Base-by-base conservation (phyloP, 208 protist species). In the Leishmania gerbilli region DNA sequence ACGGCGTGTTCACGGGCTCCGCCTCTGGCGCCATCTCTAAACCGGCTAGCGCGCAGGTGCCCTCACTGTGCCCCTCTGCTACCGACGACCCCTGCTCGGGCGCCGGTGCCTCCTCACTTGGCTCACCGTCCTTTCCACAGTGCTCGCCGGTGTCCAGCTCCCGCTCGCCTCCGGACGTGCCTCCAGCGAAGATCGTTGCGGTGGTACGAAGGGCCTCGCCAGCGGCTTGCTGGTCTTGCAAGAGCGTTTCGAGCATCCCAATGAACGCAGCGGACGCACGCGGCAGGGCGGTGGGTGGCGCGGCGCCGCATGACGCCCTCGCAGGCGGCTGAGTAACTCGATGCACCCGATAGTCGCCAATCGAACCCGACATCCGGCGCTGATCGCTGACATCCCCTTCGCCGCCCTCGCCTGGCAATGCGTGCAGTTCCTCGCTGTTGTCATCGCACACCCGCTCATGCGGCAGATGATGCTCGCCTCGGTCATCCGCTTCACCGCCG, bases 221-320 rank as follows among this genome's bases (percentile, higher is more conserved):
- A 76, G 71, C 40, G 21, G n/a, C 11, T 49, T 81, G 31, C 45
- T 86, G 82, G 34, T 79, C 77, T 11, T 74, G 53, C 60, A 84
- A 58, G 17, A 90, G 77, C 42, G 60, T 62, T 64, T 83, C 80
- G 55, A 90, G 81, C 87, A 90, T 86, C 11, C 45, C 76, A n/a
- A 90, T 76, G 55, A 90, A 88, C 56, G 82, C 84, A 0, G 87
- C 84, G 8, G 87, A 90, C 34, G 87, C 87, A 34, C 87, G 83
- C 47, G 87, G 87, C 21, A 87, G 80, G 27, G 37, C 37, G 31
- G 74, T 31, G 24, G 56, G 74, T 68, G 56, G 55, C 24, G 74
- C 40, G 24, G 55, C 53, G 74, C 40, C n/a, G 45, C 51, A 76
- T 27, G 47, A 27, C 51, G 51, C 51, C 19, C 5, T 40, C 72